Evolutionary conservation across 805 yeast species (phyloP), one percentile per base, ranked within the genome.

Genomic region (Myxozyma lipomycoides): DNA sequence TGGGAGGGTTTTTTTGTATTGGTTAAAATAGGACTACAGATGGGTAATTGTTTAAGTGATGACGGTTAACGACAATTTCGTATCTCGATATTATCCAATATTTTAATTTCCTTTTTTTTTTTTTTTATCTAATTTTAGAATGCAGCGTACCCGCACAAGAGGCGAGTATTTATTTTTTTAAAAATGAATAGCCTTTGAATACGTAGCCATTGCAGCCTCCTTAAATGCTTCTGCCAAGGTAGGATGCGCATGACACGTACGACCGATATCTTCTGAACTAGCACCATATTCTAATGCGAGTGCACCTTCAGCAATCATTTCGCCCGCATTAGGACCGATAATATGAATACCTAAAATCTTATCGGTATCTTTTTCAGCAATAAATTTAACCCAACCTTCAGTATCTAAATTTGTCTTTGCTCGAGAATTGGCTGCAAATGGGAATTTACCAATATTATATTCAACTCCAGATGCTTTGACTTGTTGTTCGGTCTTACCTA

Each of bases 231-330:
- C 99, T 23, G 96, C 78, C 62, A 93, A 77, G 32, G 99, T 93
- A 70, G 99, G 99, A 74, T 93, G 99, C 51, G 98, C 98, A 67
- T 93, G 98, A 71, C 97, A 91, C 37, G 88, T 86, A 76, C 98
- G 86, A 57, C 97, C 95, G 64, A 93, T 78, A 69, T 93, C 99
- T 76, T 93, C 99, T 46, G 96, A 86, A 46, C 95, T 84, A 49
- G 98, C 99, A 71, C 99, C 99, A 74, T 93, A 93, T 76, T 93
- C 99, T 58, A 93, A 71, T 40, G 99, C 99, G 69, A 93, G 79
- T 61, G 96, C 95, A 58, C 88, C 97, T 77, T 95, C 98, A 60
- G 95, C 98, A 70, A 93, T 93, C 96, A 93, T 87, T 78, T 93
- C 99, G 74, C 99, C 98, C 53, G 99, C 99, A 67, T 87, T 90